A percentile compares a stretch with the other conserved stretches of the same genome.
Evolutionary conservation across 345 rosid genomes (phyloP).

Genomic region (Cardamine resedifolia): DNA sequence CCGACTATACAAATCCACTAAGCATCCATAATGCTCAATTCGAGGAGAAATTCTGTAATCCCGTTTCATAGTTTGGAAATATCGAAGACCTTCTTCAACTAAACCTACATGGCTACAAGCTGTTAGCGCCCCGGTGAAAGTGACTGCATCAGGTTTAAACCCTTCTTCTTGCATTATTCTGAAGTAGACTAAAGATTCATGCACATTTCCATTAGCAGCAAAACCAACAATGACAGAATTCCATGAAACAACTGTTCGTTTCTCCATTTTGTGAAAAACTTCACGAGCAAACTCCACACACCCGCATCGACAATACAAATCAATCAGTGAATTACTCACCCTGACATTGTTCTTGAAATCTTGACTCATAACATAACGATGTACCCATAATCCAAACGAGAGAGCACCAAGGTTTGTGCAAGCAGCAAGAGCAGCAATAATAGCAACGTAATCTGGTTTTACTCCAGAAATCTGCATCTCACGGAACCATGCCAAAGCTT

Average conservation of each 20-base stretch:
- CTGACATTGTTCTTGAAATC: conserved; percentile 48
- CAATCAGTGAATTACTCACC: conserved; percentile 63
- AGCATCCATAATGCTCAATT: conserved; percentile 84
- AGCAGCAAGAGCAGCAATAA: conserved; percentile 62
- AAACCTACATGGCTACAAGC: conserved; percentile 77
- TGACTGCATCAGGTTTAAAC: conserved; percentile 63
- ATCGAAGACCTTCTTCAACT: conserved; percentile 57
- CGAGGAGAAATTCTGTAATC: conserved; percentile 54
- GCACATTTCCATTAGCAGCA: conserved; percentile 56
- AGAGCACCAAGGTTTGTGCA: conserved; percentile 61
- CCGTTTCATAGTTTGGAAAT: conserved; percentile 55
- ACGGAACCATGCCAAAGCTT: conserved; percentile 60
- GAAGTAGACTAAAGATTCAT: conserved; percentile 57
- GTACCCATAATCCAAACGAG: conserved; percentile 57
- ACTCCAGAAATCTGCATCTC: conserved; percentile 62
- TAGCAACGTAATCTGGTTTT: conserved; percentile 57
- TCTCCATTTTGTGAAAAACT: conserved; percentile 59
- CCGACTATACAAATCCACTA: conserved; percentile 82
- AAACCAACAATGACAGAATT: conserved; percentile 68
- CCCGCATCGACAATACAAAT: conserved; percentile 77
- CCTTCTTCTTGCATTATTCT: conserved; percentile 57
- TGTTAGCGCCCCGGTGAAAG: conserved; percentile 67
- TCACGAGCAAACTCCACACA: conserved; percentile 59
- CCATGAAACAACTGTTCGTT: conserved; percentile 72
- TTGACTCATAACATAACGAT: conserved; percentile 48